phyloP scores from a whole-genome alignment of 1,139 yeast species.

The Pichia sp. region DNA sequence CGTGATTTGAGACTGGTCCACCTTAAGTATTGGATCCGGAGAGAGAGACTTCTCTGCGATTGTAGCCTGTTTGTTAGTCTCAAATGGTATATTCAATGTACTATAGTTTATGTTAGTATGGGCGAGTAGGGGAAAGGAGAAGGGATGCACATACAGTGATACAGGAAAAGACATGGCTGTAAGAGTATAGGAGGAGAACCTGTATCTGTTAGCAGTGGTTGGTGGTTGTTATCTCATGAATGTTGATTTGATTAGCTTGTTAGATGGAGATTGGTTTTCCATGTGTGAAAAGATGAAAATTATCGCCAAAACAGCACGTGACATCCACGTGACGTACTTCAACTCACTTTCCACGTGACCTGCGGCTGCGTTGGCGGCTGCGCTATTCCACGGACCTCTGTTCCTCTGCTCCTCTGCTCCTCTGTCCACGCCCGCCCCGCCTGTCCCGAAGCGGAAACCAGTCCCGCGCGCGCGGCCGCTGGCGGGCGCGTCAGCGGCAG shows the following conservation, averaged over 20 bases:
- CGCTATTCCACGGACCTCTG: background rate
- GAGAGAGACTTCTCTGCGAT: conserved; percentile 53
- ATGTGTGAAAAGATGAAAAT: too few species aligned
- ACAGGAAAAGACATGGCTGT: conserved; percentile 3
- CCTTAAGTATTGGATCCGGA: conserved; percentile 77
- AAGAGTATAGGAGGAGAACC: background rate
- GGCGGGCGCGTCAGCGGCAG: background rate
- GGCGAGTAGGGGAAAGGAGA: background rate
- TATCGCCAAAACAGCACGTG: too few species aligned
- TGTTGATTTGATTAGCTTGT: too few species aligned
- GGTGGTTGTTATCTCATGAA: background rate
- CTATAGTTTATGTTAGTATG: conserved; percentile 22
- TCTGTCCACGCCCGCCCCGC: background rate
- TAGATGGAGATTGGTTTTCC: too few species aligned
- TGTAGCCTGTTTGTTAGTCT: conserved; percentile 47
- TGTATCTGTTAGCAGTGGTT: too few species aligned
- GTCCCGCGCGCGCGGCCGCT: background rate
- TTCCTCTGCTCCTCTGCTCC: background rate
- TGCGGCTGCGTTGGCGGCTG: background rate
- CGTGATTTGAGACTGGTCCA: conserved; percentile 36
- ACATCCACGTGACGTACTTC: too few species aligned
- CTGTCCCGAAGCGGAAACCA: conserved; percentile 1
- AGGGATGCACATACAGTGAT: conserved; percentile 1
- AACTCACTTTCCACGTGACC: too few species aligned
- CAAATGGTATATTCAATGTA: conserved; percentile 54